Evolutionary conservation across 441 rosid genomes (phyloP).

Genomic region (Theobroma grandiflorum): DNA sequence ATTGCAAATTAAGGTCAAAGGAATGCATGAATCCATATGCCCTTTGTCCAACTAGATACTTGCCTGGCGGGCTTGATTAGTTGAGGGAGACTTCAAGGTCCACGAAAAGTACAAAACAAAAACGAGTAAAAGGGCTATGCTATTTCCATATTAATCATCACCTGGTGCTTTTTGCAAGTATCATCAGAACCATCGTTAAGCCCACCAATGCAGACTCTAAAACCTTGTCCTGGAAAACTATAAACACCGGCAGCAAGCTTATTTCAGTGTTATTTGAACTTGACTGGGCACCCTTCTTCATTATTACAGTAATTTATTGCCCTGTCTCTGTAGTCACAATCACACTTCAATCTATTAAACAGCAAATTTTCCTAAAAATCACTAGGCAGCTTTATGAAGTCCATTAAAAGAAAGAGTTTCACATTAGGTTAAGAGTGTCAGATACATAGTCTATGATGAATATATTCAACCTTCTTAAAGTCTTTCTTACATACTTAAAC

Average conservation of each 20-base stretch:
- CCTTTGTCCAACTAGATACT: not conserved
- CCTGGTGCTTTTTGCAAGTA: not conserved
- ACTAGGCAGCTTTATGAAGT: not conserved
- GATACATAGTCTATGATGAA: too few species aligned
- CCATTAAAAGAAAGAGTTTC: not conserved
- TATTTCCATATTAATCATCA: not conserved
- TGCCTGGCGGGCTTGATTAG: not conserved
- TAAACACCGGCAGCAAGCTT: not conserved
- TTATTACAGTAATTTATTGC: not conserved
- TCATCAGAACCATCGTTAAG: not conserved
- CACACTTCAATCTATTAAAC: not conserved
- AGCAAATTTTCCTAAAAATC: not conserved
- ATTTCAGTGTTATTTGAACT: not conserved
- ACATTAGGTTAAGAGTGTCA: too few species aligned
- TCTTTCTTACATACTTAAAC: too few species aligned
- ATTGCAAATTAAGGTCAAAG: not conserved
- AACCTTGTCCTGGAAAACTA: not conserved
- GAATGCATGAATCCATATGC: not conserved
- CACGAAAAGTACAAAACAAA: not conserved
- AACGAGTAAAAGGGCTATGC: not conserved
- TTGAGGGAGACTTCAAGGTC: not conserved
- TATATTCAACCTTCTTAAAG: too few species aligned
- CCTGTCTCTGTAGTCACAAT: not conserved
- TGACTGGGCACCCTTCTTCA: not conserved
- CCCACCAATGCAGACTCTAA: not conserved